Evolutionary conservation across 2,329 filamentous ascomycete genomes (phyloP).

Genomic region (Colletotrichum euphorbiae): DNA sequence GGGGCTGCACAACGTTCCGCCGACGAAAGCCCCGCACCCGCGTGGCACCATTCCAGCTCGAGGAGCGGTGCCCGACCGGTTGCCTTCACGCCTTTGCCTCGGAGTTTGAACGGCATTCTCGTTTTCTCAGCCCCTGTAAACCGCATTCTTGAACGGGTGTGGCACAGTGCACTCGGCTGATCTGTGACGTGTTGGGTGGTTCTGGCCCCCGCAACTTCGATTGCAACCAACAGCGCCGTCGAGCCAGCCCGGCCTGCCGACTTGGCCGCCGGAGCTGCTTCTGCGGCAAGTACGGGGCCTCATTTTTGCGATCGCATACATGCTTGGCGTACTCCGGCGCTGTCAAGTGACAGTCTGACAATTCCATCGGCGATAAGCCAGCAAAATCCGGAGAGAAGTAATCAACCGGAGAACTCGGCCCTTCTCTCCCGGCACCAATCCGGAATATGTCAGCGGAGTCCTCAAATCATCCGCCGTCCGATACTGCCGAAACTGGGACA

Average conservation of each 20-base stretch:
- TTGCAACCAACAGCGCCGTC: slow-evolving; percentile 9
- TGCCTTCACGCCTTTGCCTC: not conserved
- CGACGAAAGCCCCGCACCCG: not conserved
- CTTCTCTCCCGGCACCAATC: not conserved
- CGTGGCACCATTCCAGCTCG: not conserved
- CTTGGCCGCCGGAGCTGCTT: not conserved
- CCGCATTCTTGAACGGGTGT: slow-evolving; percentile 1
- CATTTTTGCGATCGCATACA: not conserved
- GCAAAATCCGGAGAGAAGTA: not conserved
- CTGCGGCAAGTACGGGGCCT: not conserved
- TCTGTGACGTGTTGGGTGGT: slow-evolving; percentile 25
- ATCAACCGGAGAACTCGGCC: not conserved
- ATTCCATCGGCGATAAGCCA: not conserved
- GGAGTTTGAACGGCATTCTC: slow-evolving; percentile 2
- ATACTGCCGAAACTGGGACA: not conserved
- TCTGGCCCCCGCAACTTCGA: slow-evolving; percentile 31
- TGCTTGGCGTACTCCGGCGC: not conserved
- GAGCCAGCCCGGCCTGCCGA: not conserved
- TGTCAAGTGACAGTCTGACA: not conserved
- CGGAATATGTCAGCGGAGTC: slow-evolving; percentile 9
- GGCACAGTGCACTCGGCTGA: slow-evolving; percentile 20
- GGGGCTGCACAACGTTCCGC: slow-evolving; percentile 15
- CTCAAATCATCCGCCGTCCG: not conserved
- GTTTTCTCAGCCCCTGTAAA: slow-evolving; percentile 11
- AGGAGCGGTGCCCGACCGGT: not conserved